phyloP scores from a whole-genome alignment of 1,284 basidiomycete genomes.

The Ustilago bromivora region DNA sequence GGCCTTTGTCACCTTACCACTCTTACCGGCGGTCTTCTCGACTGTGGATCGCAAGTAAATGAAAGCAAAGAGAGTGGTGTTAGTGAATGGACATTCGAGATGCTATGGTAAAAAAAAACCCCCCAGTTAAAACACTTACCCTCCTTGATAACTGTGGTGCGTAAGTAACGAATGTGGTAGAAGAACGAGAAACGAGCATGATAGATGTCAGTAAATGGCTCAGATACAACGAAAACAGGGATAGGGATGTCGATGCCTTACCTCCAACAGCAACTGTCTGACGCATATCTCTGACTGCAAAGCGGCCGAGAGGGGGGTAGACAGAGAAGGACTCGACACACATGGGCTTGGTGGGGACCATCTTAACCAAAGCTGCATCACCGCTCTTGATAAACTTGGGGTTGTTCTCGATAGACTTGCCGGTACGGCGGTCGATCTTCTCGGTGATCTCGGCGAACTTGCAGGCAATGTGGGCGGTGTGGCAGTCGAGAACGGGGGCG shows the following conservation, averaged over 20 bases:
- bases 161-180: too few species aligned
- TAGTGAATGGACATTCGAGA: neutral
- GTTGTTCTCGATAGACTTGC: constrained; percentile 85
- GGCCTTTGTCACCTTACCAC: constrained; percentile 84
- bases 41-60: neutral
- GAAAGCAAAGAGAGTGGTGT: neutral
- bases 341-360: constrained; percentile 96
- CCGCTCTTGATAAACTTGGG: constrained; percentile 86
- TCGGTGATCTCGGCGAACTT: constrained; percentile 97
- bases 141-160: too few species aligned
- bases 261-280: constrained; percentile 82
- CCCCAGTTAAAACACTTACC: too few species aligned
- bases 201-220: neutral
- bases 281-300: constrained; percentile 76
- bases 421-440: constrained; percentile 96
- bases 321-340: constrained; percentile 97
- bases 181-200: neutral
- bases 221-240: neutral
- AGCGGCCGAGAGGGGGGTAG: constrained; percentile 99
- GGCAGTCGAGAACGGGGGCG: constrained; percentile 98
- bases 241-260: constrained; percentile 74
- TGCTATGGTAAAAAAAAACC: too few species aligned
- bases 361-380: constrained; percentile 91
- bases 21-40: constrained; percentile 46
- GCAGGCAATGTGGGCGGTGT: constrained; percentile 99